Percentiles rank a stretch among this genome's conserved stretches.
Evolutionary conservation across 768 basidiomycete species (phyloP).

Genomic region (Rhizopogon rudus): DNA sequence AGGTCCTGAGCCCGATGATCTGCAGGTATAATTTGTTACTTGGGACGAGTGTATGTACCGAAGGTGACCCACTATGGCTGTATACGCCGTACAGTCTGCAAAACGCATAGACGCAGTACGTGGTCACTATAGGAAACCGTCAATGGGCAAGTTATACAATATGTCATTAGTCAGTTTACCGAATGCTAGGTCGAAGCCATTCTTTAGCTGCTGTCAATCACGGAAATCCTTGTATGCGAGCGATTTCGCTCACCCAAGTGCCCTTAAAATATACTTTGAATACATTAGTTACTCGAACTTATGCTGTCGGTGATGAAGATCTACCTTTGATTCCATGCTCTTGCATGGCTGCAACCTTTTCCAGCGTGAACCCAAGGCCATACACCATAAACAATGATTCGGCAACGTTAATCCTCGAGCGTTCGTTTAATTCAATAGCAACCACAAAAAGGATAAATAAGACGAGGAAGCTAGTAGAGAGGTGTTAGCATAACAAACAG

Average conservation of each 20-base stretch:
- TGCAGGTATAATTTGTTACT: constrained; percentile 20
- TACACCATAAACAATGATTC: constrained; percentile 80
- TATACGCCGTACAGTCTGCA: constrained; percentile 79
- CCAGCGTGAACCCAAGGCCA: constrained; percentile 79
- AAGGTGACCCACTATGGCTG: constrained; percentile 45
- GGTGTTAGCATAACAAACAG: background rate
- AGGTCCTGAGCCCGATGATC: constrained; percentile 61
- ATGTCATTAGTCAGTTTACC: constrained; percentile 35
- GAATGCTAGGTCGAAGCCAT: constrained; percentile 92
- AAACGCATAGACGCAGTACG: constrained; percentile 71
- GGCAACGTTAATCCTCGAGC: constrained; percentile 53
- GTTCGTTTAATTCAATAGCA: constrained; percentile 70
- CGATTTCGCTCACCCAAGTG: constrained; percentile 57
- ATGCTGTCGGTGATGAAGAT: background rate
- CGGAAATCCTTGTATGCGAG: background rate
- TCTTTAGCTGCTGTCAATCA: constrained; percentile 36
- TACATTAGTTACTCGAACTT: constrained; percentile 4
- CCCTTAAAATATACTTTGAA: constrained; percentile 73
- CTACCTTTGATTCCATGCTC: constrained; percentile 89
- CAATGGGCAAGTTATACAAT: background rate
- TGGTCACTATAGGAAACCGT: constrained; percentile 49
- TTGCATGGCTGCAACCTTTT: constrained; percentile 92
- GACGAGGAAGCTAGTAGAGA: constrained; percentile 53
- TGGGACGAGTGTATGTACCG: background rate
- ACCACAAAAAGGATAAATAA: constrained; percentile 76